Base-by-base conservation (phyloP, 2,329 filamentous ascomycete species). In the Cercospora citrullina region DNA sequence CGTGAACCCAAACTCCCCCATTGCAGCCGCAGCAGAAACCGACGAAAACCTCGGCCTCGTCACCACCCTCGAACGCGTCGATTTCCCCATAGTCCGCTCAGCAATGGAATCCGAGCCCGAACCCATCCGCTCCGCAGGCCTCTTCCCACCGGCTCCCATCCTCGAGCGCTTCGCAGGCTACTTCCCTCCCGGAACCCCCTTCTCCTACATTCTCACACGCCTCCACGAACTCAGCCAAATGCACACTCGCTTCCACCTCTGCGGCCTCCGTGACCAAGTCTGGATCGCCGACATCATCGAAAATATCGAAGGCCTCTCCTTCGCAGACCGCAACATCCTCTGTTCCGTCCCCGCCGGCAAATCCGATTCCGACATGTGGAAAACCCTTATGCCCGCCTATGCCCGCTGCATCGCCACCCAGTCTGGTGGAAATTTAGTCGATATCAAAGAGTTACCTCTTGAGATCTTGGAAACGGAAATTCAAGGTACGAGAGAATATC, bases 201-300 rank as follows among this genome's bases (percentile, higher is more conserved):
- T 98, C 72, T 90, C 89, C 71, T 97, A 93, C 75, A 89, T 98
- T 68, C 80, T 98, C 65, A 84, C 89, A 69, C 90, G 91, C 2
- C 83, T 98, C 60, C 84, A 90, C 69, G 89, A 93, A 65, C 84
- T 94, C 8, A 86, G 88, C 2, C 82, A 84, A 30, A 81, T 91
- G 9, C 87, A 89, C 63, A 80, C 84, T 0, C 85, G 86, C 1
- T 98, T 93, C 79, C 87, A 90, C 71, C 81, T 98, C 60, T 93
- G 90, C 73, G 80, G 83, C 12, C 78, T 92, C 8, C 83, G 83
- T 63, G 87, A 90, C 58, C 86, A 87, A 68, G 79, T 94, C 18
- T 81, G 84, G 36, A 84, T 94, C 66, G 89, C 92, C 31, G 91
- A 95, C 74, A 77, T 88, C 2, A 91, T 98, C 68, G 90, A 97